These are phyloP conservation scores for Globisporangium spiculum DNA, from an alignment of 352 stramenopile species.

Conservation along the genomic window DNA sequence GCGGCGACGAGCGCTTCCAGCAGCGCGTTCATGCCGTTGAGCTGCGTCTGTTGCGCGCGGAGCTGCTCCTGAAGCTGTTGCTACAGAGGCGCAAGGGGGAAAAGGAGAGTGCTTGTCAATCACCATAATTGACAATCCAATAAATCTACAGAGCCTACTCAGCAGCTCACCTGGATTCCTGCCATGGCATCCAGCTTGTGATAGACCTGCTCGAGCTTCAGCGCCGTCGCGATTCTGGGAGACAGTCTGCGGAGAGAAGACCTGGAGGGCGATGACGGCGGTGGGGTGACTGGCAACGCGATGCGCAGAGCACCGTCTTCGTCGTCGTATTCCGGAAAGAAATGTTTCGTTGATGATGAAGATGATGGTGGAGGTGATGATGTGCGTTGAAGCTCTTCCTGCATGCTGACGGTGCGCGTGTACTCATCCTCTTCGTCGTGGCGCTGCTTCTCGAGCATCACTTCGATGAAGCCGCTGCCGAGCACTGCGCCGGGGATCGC, in stretches of 20 bases:
- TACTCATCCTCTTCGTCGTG: constrained; percentile 40
- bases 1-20: constrained; percentile 23
- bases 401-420: constrained; percentile 15
- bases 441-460: constrained; percentile 67
- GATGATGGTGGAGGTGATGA: not conserved
- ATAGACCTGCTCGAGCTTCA: constrained; percentile 29
- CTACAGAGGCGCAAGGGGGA: constrained; percentile 16
- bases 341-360: not conserved
- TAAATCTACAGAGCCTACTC: not conserved
- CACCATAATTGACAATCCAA: not conserved
- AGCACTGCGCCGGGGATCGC: constrained; percentile 58
- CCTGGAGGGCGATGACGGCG: not conserved
- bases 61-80: constrained; percentile 35
- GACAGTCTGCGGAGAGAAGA: constrained; percentile 19
- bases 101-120: not conserved
- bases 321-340: constrained; percentile 3
- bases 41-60: constrained; percentile 32
- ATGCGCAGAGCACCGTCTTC: constrained; percentile 6
- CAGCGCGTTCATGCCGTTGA: constrained; percentile 33
- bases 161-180: constrained; percentile 31
- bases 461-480: constrained; percentile 61
- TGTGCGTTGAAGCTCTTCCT: not conserved
- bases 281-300: not conserved
- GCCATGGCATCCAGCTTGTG: constrained; percentile 32
- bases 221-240: constrained; percentile 21